Evolutionary conservation across 495 filamentous ascomycete species (phyloP).

Genomic region (Penicillium chermesinum): DNA sequence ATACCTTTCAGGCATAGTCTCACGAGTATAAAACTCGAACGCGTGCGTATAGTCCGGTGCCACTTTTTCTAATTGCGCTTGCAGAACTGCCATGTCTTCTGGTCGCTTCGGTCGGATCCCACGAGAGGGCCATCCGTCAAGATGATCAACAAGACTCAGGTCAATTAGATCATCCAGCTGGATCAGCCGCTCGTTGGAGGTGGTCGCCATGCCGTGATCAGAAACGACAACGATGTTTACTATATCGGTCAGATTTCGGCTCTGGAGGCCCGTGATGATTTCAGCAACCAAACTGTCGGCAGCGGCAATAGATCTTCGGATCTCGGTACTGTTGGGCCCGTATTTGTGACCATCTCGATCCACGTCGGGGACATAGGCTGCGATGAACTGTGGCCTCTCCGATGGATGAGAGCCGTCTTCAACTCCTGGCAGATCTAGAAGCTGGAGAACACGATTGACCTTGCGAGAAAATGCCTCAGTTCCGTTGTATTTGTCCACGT

Average conservation of each 20-base stretch:
- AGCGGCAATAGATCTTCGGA: slow-evolving; percentile 61
- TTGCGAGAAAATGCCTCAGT: slow-evolving; percentile 69
- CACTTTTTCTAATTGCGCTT: slow-evolving; percentile 31
- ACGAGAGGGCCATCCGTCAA: slow-evolving; percentile 91
- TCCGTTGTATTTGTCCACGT: slow-evolving; percentile 78
- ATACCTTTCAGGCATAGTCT: slow-evolving; percentile 84
- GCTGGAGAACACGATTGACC: slow-evolving; percentile 66
- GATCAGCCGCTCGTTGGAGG: slow-evolving; percentile 71
- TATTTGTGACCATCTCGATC: slow-evolving; percentile 80
- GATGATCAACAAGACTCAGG: slow-evolving; percentile 65
- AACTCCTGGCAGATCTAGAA: slow-evolving; percentile 74
- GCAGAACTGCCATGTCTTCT: slow-evolving; percentile 47
- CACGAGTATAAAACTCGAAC: slow-evolving; percentile 77
- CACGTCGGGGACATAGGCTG: slow-evolving; percentile 89
- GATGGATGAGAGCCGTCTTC: slow-evolving; percentile 38
- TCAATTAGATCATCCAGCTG: slow-evolving; percentile 92
- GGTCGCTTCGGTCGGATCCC: slow-evolving; percentile 72
- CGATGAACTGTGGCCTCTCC: slow-evolving; percentile 77
- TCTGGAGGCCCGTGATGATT: slow-evolving; percentile 70
- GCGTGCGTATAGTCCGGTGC: slow-evolving; percentile 54
- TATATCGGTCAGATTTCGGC: slow-evolving; percentile 77
- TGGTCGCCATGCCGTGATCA: slow-evolving; percentile 97
- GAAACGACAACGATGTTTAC: slow-evolving; percentile 98
- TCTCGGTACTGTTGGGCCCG: slow-evolving; percentile 92
- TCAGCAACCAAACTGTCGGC: slow-evolving; percentile 75